Conservation (phyloP, 2,329 filamentous ascomycete species). For the Fusarium paranaense region DNA sequence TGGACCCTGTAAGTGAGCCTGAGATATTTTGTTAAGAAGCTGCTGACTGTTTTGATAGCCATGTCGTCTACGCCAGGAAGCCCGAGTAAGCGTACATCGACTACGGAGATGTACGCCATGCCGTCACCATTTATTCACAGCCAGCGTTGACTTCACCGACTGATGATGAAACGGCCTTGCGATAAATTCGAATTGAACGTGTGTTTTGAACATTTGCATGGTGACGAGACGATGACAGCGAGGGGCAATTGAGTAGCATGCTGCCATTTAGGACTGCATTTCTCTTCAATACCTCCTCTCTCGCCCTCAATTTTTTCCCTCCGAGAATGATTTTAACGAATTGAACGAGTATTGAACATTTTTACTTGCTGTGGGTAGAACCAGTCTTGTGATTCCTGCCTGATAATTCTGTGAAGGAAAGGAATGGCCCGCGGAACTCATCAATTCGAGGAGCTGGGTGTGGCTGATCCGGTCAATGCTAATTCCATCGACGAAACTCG, state of each 20-base stretch:
- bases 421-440: too few species aligned
- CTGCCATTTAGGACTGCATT: not conserved
- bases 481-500: too few species aligned
- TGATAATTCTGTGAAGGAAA: too few species aligned
- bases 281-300: too few species aligned
- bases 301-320: too few species aligned
- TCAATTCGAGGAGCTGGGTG: too few species aligned
- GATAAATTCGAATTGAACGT: not conserved
- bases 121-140: not conserved
- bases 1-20: slow-evolving; percentile 35
- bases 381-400: not conserved
- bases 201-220: not conserved
- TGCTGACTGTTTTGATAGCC: slow-evolving; percentile 10
- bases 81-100: not conserved
- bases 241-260: not conserved
- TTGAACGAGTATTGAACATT: not conserved
- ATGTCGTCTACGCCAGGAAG: slow-evolving; percentile 25
- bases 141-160: not conserved
- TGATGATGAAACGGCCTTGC: not conserved
- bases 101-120: not conserved
- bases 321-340: not conserved
- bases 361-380: not conserved
- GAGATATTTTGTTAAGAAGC: too few species aligned
- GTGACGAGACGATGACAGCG: not conserved
- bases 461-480: too few species aligned